Evolutionary conservation across 345 rosid species (phyloP).

Genomic region (Pistacia integerrima): DNA sequence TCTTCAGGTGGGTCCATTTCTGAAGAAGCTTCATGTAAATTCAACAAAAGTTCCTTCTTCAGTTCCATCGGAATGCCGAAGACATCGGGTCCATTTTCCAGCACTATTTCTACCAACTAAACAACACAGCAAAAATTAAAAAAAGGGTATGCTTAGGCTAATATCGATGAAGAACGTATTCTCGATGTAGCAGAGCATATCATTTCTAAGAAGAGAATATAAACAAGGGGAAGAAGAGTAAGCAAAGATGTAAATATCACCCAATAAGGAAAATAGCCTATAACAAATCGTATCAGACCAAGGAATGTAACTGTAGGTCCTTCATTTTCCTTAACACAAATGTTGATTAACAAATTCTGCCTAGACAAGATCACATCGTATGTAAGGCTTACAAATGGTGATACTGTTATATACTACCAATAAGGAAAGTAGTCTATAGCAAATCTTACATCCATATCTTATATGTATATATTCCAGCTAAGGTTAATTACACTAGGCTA

Average conservation of each 20-base stretch:
- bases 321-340: no score
- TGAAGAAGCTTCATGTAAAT: slow-evolving; percentile 73
- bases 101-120: slow-evolving; percentile 74
- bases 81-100: slow-evolving; percentile 78
- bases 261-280: background rate
- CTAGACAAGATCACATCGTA: no score
- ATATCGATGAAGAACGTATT: background rate
- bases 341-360: no score
- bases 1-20: slow-evolving; percentile 82
- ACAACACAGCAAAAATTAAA: slow-evolving; percentile 17
- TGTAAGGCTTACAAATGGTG: no score
- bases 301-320: no score
- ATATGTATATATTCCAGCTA: background rate
- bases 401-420: no score
- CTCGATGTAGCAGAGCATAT: slow-evolving; percentile 8
- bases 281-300: background rate
- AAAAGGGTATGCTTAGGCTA: background rate
- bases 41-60: slow-evolving; percentile 81
- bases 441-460: background rate
- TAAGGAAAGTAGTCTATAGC: no score
- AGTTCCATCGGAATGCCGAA: slow-evolving; percentile 72
- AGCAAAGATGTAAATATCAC: no score
- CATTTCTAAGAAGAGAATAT: background rate
- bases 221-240: background rate
- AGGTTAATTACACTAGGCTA: background rate